phyloP scores from a whole-genome alignment of 2,329 filamentous ascomycete species.

The Pseudocercospora macadamiae region DNA sequence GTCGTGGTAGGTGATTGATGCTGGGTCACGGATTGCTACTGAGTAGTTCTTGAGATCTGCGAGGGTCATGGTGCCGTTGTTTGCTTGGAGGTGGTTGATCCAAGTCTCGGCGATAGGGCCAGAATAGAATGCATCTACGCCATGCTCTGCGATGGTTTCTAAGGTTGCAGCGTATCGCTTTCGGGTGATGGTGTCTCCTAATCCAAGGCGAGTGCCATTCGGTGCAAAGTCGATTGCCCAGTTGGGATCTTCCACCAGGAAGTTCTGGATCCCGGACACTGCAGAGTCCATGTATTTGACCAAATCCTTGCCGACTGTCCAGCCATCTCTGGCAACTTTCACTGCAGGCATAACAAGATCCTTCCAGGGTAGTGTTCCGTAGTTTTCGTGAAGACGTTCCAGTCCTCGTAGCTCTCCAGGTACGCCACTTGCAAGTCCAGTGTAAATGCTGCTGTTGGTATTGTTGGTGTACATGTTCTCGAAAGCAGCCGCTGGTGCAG shows the following conservation, averaged over 20 bases:
- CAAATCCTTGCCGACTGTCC: constrained; percentile 72
- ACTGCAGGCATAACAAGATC: constrained; percentile 74
- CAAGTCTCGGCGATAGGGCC: constrained; percentile 75
- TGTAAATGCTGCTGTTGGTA: constrained; percentile 63
- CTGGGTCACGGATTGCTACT: constrained; percentile 64
- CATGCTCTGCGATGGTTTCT: constrained; percentile 72
- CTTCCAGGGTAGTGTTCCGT: constrained; percentile 61
- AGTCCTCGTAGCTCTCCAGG: constrained; percentile 78
- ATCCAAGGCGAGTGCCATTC: constrained; percentile 69
- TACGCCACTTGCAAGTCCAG: constrained; percentile 56
- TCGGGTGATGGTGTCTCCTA: constrained; percentile 79
- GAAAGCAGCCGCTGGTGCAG: constrained; percentile 77
- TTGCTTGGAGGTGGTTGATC: constrained; percentile 66
- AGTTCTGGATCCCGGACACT: constrained; percentile 58
- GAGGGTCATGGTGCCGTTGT: constrained; percentile 83
- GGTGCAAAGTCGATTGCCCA: constrained; percentile 92
- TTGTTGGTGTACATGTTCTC: constrained; percentile 85
- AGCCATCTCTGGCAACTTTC: constrained; percentile 72
- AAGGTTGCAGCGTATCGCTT: constrained; percentile 80
- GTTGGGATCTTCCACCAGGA: constrained; percentile 71
- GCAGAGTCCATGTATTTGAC: constrained; percentile 70
- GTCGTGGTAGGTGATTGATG: constrained; percentile 60
- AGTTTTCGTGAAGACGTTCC: constrained; percentile 73
- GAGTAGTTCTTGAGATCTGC: constrained; percentile 76
- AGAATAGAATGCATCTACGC: constrained; percentile 73